phyloP scores from a whole-genome alignment of 331 rosid species.

The Prunus yedoensis region DNA sequence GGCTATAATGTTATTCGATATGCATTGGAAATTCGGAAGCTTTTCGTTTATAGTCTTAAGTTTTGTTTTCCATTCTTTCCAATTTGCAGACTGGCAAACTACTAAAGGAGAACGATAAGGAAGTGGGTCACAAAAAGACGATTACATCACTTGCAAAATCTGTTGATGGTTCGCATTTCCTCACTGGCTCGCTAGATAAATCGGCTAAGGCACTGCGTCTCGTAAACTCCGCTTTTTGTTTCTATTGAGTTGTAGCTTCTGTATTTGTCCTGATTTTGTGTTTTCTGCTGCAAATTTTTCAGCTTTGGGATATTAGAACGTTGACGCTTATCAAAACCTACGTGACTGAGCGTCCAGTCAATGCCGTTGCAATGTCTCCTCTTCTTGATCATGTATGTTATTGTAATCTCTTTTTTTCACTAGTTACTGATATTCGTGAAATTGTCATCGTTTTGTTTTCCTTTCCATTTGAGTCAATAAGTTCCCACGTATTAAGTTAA shows the following conservation, averaged over 20 bases:
- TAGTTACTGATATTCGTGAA: neutral
- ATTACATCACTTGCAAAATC: slow-evolving; percentile 74
- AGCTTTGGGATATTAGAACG: slow-evolving; percentile 82
- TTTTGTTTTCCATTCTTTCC: neutral
- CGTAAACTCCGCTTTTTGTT: no score
- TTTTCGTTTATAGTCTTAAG: neutral
- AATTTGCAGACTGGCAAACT: slow-evolving; percentile 71
- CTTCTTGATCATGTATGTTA: slow-evolving; percentile 82
- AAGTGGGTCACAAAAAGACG: slow-evolving; percentile 70
- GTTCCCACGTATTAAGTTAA: neutral
- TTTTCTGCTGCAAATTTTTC: slow-evolving; percentile 8
- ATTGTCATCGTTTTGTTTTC: neutral
- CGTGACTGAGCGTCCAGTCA: slow-evolving; percentile 87
- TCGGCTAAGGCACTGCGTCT: slow-evolving; percentile 67
- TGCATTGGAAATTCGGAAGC: neutral
- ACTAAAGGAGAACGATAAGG: slow-evolving; percentile 72
- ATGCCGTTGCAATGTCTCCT: slow-evolving; percentile 94
- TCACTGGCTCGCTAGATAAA: slow-evolving; percentile 83
- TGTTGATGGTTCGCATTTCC: slow-evolving; percentile 72
- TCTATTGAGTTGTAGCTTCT: neutral
- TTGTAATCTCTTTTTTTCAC: neutral
- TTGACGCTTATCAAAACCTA: slow-evolving; percentile 78
- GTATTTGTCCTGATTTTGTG: neutral
- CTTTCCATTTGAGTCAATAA: neutral
- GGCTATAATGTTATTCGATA: neutral